Percentiles rank a stretch among this genome's conserved stretches.
Evolutionary conservation across 176 grass and related monocot genomes (phyloP).

Genomic region (Rhipidocladum racemiflorum): DNA sequence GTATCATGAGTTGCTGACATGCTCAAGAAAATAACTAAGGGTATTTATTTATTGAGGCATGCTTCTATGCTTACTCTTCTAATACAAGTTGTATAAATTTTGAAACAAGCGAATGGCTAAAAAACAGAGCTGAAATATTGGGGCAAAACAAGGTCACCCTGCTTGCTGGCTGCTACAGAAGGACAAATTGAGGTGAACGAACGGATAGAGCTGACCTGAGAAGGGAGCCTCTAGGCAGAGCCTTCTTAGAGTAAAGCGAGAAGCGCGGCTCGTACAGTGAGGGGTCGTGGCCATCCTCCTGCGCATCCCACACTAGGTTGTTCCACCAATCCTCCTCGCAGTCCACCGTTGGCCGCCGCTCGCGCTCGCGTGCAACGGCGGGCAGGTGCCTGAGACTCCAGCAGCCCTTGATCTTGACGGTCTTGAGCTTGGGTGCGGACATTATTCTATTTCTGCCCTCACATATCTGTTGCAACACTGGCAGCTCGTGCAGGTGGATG

Average conservation of each 20-base stretch:
- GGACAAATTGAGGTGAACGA: no score
- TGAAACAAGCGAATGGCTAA: no score
- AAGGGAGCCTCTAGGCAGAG: background rate
- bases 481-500: background rate
- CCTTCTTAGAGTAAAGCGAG: background rate
- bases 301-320: background rate
- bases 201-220: background rate
- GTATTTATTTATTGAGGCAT: no score
- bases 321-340: background rate
- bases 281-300: background rate
- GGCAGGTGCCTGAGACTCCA: background rate
- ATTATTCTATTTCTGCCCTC: background rate
- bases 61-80: no score
- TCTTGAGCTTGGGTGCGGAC: background rate
- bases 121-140: no score
- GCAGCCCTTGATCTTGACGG: background rate
- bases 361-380: rapidly evolving
- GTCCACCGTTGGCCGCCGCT: background rate
- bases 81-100: no score
- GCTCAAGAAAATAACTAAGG: no score
- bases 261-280: background rate
- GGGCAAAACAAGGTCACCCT: no score
- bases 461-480: background rate
- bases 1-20: no score
- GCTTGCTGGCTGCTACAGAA: no score